Base-by-base conservation (phyloP, 495 filamentous ascomycete genomes). In the Penicillium fimorum region DNA sequence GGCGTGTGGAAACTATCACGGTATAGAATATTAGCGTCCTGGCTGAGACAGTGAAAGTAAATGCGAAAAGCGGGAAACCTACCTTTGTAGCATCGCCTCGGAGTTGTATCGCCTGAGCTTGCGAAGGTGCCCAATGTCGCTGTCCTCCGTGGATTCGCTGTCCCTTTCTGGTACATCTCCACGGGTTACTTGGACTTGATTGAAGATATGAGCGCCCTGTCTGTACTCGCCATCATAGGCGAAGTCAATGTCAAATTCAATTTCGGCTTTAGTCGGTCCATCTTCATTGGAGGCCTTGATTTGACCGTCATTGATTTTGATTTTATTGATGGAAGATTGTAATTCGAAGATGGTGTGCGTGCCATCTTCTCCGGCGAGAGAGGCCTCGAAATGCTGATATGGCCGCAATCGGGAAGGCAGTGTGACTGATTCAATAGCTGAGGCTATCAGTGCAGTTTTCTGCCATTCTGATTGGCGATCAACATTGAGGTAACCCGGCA, bases 321-420 rank as follows among this genome's bases (percentile, higher is more conserved):
- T 29, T 42, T 60, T n/a, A 50, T 75, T 70, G 33, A 82, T 64
- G 20, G 77, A 79, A 17, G 83, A 74, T 55, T 86, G 82, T 30
- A 96, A 72, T 49, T 87, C 87, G 20, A 87, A 92, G 40, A 96
- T 88, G 43, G 78, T 88, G 63, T 92, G 91, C 55, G 84, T 88
- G 5, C 89, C 90, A 62, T 75, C 71, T 44, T 88, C 88, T 11
- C 85, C 78, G 43, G 91, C 91, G 25, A 97, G 70, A 6, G 84
- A 78, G 6, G 85, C 82, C 58, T 87, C 84, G 64, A 97, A 80
- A 56, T 84, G 78, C n/a, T 76, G 65, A 29, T 71, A 73, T 4
- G 79, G 73, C 42, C 81, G 84, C 51, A 96, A 69, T 29, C 92
- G 79, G 10, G 89, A 84, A 12, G 90, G 90, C 27, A 99, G 73